Conservation (phyloP, 768 basidiomycete species). For the Basidioascus undulatus region DNA sequence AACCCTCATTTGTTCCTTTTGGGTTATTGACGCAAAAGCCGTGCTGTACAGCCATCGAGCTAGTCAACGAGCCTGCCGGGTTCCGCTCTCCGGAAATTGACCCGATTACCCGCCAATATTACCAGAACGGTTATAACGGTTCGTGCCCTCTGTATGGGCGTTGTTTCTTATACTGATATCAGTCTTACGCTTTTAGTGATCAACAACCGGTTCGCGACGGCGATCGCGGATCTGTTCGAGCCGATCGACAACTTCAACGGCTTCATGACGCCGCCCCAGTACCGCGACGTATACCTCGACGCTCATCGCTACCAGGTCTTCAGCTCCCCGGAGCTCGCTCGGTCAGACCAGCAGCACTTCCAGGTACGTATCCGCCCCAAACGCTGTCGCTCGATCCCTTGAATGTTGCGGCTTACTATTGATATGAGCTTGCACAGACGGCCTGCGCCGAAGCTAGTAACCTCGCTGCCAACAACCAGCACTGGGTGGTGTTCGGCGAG, state of each 20-base stretch:
- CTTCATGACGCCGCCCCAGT: not conserved
- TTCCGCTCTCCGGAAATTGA: not conserved
- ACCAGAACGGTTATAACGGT: too few relatives aligned
- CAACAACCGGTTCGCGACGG: too few relatives aligned
- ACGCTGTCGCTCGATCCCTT: too few relatives aligned
- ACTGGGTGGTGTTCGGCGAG: slow-evolving; percentile 19
- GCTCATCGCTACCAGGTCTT: not conserved
- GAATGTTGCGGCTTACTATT: too few relatives aligned
- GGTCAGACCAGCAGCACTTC: not conserved
- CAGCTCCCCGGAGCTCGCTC: not conserved
- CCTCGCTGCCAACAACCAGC: slow-evolving; percentile 5
- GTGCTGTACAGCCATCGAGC: slow-evolving; percentile 1
- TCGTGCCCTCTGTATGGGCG: too few relatives aligned
- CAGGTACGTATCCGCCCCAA: too few relatives aligned
- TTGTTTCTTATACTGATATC: too few relatives aligned
- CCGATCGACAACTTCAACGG: not conserved
- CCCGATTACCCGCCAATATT: too few relatives aligned
- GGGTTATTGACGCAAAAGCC: not conserved
- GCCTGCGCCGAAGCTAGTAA: slow-evolving; percentile 5
- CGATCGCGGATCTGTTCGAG: not conserved
- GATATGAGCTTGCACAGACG: too few relatives aligned
- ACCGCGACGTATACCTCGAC: not conserved
- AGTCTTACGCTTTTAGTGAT: not conserved
- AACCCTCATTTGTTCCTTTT: not conserved
- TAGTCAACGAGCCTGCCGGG: slow-evolving; percentile 7